Conservation (phyloP, 1,284 basidiomycete genomes). For the Marasmius tenuissimus region DNA sequence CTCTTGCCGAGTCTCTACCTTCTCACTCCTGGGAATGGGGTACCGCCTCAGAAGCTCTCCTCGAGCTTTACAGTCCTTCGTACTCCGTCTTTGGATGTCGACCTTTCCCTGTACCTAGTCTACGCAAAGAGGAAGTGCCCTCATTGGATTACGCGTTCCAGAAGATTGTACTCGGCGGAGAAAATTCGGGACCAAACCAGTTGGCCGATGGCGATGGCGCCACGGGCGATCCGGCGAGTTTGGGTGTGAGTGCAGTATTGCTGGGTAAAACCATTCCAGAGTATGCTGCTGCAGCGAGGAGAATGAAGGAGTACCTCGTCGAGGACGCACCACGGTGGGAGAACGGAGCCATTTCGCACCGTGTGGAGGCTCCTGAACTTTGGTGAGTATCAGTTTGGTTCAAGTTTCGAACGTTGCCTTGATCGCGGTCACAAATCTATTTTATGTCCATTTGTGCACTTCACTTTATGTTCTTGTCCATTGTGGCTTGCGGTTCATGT, state of each 20-base stretch:
- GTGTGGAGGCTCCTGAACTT: conserved; percentile 38
- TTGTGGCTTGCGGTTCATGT: no score
- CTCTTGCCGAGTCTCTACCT: conserved; percentile 32
- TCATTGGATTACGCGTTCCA: conserved; percentile 7
- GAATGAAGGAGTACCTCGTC: conserved; percentile 34
- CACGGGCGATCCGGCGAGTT: conserved; percentile 42
- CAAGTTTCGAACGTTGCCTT: neutral
- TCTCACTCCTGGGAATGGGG: conserved; percentile 48
- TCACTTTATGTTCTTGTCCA: no score
- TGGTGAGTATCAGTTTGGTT: conserved; percentile 33
- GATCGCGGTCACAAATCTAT: no score
- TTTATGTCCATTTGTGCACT: no score
- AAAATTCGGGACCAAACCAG: conserved; percentile 27
- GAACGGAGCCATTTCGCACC: conserved; percentile 56
- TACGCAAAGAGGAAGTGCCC: conserved; percentile 20
- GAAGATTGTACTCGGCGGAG: conserved; percentile 31
- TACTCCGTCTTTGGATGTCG: conserved; percentile 37
- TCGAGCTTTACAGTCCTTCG: conserved; percentile 39
- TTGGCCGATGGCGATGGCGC: conserved; percentile 37
- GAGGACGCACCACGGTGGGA: conserved; percentile 40
- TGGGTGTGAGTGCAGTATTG: conserved; percentile 41
- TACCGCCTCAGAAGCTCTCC: conserved; percentile 38
- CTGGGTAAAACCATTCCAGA: conserved; percentile 31
- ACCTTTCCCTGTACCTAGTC: conserved; percentile 32
- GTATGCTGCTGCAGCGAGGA: conserved; percentile 28